A percentile compares a stretch with the other conserved stretches of the same genome.
These are phyloP conservation scores for Colletotrichum sp. DNA, from an alignment of 2,329 filamentous ascomycete genomes.

Conservation along the genomic window DNA sequence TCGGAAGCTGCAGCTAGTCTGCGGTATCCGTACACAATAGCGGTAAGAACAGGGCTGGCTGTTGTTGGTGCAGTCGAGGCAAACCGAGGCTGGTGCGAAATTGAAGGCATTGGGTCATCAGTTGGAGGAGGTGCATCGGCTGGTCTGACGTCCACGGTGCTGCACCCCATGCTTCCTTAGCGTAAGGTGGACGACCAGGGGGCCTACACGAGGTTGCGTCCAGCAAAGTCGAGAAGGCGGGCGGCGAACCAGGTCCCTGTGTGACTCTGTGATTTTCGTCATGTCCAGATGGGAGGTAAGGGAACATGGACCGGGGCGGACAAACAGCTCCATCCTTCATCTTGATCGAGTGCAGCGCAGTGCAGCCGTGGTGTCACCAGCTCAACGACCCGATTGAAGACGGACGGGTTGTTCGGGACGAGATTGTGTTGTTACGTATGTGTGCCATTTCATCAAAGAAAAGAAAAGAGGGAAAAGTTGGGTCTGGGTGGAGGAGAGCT, in stretches of 20 bases:
- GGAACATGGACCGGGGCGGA: neutral
- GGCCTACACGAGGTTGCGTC: constrained; percentile 17
- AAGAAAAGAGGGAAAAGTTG: neutral
- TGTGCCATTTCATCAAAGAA: neutral
- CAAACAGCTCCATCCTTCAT: constrained; percentile 7
- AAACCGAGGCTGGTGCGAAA: neutral
- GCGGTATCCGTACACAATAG: neutral
- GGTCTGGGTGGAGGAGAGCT: neutral
- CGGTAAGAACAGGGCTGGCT: neutral
- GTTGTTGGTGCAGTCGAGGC: neutral
- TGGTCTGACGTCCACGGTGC: neutral
- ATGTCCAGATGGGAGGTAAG: neutral
- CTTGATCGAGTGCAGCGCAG: neutral
- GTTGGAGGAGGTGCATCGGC: neutral
- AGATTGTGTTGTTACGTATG: neutral
- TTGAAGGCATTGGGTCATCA: neutral
- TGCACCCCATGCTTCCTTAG: constrained; percentile 9
- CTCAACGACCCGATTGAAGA: neutral
- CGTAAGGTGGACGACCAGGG: neutral
- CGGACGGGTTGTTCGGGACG: neutral
- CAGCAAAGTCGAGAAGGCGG: neutral
- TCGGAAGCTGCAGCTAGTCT: neutral
- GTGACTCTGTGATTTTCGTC: constrained; percentile 6
- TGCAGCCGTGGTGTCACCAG: neutral
- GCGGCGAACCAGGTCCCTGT: neutral